Percentiles rank a stretch among this genome's conserved stretches.
phyloP scores from a whole-genome alignment of 2,329 filamentous ascomycete genomes.

The Chalaropsis thielavioides region DNA sequence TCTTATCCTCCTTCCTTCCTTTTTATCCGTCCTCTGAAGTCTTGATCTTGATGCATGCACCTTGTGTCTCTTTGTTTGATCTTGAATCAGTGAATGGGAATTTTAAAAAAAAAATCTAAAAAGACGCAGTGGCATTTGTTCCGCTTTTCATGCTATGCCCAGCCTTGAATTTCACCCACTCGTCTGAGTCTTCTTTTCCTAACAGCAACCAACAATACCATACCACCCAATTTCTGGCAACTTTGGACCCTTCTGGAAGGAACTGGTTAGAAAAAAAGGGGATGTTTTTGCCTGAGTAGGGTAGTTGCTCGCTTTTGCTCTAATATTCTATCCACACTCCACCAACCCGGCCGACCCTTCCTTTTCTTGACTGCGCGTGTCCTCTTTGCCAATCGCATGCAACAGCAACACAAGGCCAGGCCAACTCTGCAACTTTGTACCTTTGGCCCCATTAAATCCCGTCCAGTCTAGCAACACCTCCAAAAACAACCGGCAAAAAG shows the following conservation, averaged over 20 bases:
- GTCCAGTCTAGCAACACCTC: background rate
- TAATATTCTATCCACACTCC: background rate
- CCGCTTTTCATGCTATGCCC: background rate
- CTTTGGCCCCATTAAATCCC: background rate
- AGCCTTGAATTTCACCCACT: background rate
- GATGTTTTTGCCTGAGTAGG: background rate
- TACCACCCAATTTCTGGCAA: background rate
- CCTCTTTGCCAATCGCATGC: background rate
- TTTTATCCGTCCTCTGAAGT: background rate
- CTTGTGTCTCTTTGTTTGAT: background rate
- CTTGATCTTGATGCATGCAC: background rate
- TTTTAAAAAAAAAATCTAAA: background rate
- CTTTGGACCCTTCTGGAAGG: background rate
- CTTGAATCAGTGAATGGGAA: background rate
- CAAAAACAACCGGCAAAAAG: constrained; percentile 1
- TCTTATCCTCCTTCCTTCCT: background rate
- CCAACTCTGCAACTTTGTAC: background rate
- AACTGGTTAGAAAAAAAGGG: background rate
- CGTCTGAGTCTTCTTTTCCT: background rate
- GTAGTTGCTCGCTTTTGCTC: background rate
- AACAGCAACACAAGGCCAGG: background rate
- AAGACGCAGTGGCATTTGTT: background rate
- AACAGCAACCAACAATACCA: background rate
- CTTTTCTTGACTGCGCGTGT: background rate
- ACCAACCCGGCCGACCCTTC: background rate